phyloP scores from a whole-genome alignment of 805 yeast species.

The Yarrowia sp. region DNA sequence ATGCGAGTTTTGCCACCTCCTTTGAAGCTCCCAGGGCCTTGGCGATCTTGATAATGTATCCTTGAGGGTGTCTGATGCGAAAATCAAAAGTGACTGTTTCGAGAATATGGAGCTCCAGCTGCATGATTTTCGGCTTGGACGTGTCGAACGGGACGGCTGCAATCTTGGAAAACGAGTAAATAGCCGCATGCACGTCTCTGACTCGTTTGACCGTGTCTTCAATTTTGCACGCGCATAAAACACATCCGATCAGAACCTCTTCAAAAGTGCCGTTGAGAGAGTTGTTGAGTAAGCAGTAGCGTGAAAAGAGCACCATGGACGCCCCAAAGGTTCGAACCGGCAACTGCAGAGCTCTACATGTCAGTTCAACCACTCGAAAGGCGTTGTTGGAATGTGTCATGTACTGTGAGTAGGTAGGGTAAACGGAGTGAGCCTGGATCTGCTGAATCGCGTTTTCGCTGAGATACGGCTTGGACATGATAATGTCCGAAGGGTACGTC shows the following conservation, averaged over 20 bases:
- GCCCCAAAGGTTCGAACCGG: slow-evolving; percentile 71
- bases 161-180: background rate
- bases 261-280: slow-evolving; percentile 27
- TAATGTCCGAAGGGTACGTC: slow-evolving; percentile 15
- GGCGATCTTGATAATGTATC: slow-evolving; percentile 59
- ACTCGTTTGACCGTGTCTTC: slow-evolving; percentile 82
- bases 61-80: slow-evolving; percentile 65
- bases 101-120: slow-evolving; percentile 66
- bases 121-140: slow-evolving; percentile 47
- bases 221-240: slow-evolving; percentile 70
- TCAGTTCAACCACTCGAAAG: background rate
- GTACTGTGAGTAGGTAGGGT: slow-evolving; percentile 16
- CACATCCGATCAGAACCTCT: slow-evolving; percentile 65
- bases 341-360: slow-evolving; percentile 24
- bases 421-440: slow-evolving; percentile 14
- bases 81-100: slow-evolving; percentile 82
- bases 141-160: background rate
- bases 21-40: slow-evolving; percentile 43
- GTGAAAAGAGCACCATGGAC: slow-evolving; percentile 69
- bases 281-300: slow-evolving; percentile 61
- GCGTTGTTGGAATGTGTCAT: slow-evolving; percentile 11
- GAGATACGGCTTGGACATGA: slow-evolving; percentile 22
- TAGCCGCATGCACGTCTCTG: slow-evolving; percentile 52
- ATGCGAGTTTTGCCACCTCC: slow-evolving; percentile 50
- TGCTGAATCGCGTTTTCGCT: slow-evolving; percentile 23